Percentiles rank a stretch among this genome's conserved stretches.
phyloP scores from a whole-genome alignment of 441 rosid species.

The Pelargonium myrrhifolium region DNA sequence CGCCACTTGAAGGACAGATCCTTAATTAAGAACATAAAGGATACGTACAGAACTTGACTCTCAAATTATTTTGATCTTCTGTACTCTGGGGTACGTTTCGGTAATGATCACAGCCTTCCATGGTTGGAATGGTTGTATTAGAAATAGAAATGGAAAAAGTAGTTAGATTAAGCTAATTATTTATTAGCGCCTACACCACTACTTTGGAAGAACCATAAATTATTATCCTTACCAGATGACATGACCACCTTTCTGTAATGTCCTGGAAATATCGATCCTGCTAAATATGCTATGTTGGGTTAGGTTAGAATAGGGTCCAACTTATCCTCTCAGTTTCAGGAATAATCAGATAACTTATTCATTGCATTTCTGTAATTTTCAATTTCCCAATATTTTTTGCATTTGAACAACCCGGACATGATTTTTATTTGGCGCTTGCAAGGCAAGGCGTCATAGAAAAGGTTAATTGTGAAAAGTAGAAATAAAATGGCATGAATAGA shows the following conservation, averaged over 20 bases:
- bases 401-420: no score
- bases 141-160: neutral
- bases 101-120: neutral
- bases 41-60: constrained; percentile 1
- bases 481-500: neutral
- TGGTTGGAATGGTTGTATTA: neutral
- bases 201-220: no score
- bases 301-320: no score
- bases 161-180: neutral
- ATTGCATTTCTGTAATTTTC: no score
- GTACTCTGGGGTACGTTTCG: constrained; percentile 1
- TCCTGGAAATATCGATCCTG: no score
- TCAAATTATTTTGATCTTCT: neutral
- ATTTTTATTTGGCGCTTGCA: no score
- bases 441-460: neutral
- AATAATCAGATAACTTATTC: no score
- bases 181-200: neutral
- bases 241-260: no score
- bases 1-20: constrained; percentile 31
- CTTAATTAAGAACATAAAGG: neutral
- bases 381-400: no score
- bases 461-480: neutral
- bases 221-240: no score
- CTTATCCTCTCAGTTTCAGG: no score
- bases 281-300: no score